Percentiles rank a stretch among this genome's conserved stretches.
These are phyloP conservation scores for Neospora caninum DNA, from an alignment of 169 alveolate species.

Conservation along the genomic window DNA sequence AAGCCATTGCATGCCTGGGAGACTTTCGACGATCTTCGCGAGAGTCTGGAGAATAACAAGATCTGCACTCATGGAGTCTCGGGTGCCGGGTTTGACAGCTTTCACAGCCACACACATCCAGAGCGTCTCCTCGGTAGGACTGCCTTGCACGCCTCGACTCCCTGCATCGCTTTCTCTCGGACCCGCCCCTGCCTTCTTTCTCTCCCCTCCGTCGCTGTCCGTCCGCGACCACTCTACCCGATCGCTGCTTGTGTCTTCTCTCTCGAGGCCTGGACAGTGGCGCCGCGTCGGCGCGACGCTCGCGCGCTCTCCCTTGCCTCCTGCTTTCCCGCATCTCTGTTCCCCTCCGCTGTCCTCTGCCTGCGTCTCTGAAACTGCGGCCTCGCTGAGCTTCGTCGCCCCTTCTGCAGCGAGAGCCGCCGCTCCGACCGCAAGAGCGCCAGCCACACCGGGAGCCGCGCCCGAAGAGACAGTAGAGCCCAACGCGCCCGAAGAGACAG, in stretches of 20 bases:
- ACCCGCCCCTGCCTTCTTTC: background rate
- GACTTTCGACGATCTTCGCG: background rate
- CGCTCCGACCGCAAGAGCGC: background rate
- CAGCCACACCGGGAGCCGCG: background rate
- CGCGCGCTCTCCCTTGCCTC: background rate
- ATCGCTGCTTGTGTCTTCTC: background rate
- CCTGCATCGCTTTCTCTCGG: background rate
- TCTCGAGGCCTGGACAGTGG: background rate
- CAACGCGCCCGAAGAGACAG: background rate
- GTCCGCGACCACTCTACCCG: too few species aligned
- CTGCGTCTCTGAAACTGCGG: background rate
- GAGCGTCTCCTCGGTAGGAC: background rate
- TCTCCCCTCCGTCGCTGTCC: background rate
- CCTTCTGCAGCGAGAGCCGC: background rate
- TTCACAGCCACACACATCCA: slow-evolving; percentile 10
- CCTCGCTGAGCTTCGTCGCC: background rate
- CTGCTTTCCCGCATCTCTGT: background rate
- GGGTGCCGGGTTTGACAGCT: background rate
- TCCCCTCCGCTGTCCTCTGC: background rate
- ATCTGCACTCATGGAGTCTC: background rate
- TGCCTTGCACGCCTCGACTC: background rate
- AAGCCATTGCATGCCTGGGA: background rate
- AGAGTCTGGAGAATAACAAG: background rate
- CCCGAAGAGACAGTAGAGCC: background rate
- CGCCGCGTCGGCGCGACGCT: background rate